Evolutionary conservation across 2,329 filamentous ascomycete species (phyloP), one percentile per base, ranked within the genome.

Genomic region (Thelonectria blattea): DNA sequence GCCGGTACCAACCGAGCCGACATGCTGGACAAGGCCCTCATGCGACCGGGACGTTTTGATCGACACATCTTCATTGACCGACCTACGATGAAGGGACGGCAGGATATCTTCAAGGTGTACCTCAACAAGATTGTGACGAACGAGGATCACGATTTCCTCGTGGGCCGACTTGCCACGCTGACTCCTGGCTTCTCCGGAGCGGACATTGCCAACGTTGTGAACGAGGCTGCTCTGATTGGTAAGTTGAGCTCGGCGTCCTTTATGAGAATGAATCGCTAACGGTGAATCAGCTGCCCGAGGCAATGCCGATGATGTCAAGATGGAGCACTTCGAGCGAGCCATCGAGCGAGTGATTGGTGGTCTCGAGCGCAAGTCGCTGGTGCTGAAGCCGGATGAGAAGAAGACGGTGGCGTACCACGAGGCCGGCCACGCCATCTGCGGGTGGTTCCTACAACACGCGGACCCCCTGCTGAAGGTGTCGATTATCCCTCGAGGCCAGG

Each of bases 131-230:
- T 99, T 72, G 91, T 96, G 55, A 98, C 94, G 24, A 87, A 90
- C 62, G 95, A 97, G 76, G 91, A 99, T 73, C 81, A 93, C 64
- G 92, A 97, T 42, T 90, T 92, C 73, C 82, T 99, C 47, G 90
- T 92, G 67, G 95, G 95, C 62, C 89, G 95, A 70, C 85, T 99
- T 49, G 89, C 95, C 56, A 94, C 95, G 46, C 82, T 99, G 68
- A 99, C 95, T 3, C 95, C 95, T 56, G 95, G 95, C 32, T 99
- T 99, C 78, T 94, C 94, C 57, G 95, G 95, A 78, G 95, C 95
- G 49, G 95, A 99, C 75, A 99, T 99, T 77, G 93, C 95, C 74
- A 99, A 99, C 77, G 96, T 93, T 74, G 93, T 97, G 70, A 99
- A 99, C 74, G 95, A 99, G 81, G 95, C 95, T 67, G 95, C 95